Evolutionary conservation across 2,329 filamentous ascomycete species (phyloP), one percentile per base, ranked within the genome.

Genomic region (Aureobasidium sp.): DNA sequence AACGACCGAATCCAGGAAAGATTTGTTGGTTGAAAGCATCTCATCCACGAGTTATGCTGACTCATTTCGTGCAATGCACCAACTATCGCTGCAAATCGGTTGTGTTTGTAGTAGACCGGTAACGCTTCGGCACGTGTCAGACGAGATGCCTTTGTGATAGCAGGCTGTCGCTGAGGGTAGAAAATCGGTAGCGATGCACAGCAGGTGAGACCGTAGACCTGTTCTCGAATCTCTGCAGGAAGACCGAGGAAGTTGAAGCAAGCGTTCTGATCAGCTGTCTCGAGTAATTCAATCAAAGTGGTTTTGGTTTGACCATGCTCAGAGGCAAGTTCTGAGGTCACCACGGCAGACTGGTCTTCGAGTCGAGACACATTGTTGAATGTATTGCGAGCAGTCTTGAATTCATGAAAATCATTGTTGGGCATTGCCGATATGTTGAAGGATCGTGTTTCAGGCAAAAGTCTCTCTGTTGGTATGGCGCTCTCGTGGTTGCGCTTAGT

Each of bases 221-320:
- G 37, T 20, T 61, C 24, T 29, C 55, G 43, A 2, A 63, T 6
- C 9, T 63, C 57, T 1, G 47, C n/a, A 7, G 59, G 63, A 20
- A 64, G 39, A 29, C 24, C 62, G 20, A 63, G 37, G 39, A 63
- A 61, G 9, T 27, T 24, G 55, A 69, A 60, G 2, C 13, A 46
- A 34, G n/a, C 6, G 17, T 46, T 13, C 13, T 13, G n/a, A 20
- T 57, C 41, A 26, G 51, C 51, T 5, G 12, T 27, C 15, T 55
- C 37, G 4, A 55, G 37, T 37, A 43, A 10, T 17, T 12, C 26
- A 26, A 43, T 32, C 20, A 43, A 7, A 6, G 15, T 5, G 15
- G 7, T 36, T 3, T 41, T n/a, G 17, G 7, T 7, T 32, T 20
- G 32, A 34, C 17, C 2, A 27, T 6, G n/a, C 34, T 37, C 29